Evolutionary conservation across 164 flowering plant species (phyloP).

Genomic region (Piper betle): DNA sequence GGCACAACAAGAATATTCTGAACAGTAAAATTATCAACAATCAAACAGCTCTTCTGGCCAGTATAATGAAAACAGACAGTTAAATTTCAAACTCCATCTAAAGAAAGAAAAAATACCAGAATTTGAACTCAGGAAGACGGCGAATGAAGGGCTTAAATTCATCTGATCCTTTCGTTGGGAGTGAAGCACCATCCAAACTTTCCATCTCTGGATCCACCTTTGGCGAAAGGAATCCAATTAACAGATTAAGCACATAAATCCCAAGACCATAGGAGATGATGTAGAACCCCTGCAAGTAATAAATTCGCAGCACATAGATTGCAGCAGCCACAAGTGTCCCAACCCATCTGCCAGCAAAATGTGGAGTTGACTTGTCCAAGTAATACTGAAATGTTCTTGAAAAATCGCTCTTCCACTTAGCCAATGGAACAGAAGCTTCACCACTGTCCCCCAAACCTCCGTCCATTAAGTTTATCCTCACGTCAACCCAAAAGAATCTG

Average conservation of each 20-base stretch:
- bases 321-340: constrained; percentile 47
- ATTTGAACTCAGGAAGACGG: constrained; percentile 87
- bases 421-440: constrained; percentile 28
- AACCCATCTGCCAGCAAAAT: constrained; percentile 53
- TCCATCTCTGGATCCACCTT: constrained; percentile 78
- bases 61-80: no score
- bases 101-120: constrained; percentile 36
- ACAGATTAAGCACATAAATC: constrained; percentile 59
- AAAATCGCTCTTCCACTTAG: constrained; percentile 54
- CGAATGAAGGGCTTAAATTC: constrained; percentile 86
- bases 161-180: constrained; percentile 74
- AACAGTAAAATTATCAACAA: neutral
- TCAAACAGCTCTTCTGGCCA: neutral
- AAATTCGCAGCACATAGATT: constrained; percentile 53
- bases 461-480: constrained; percentile 22
- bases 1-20: neutral
- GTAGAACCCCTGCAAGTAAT: constrained; percentile 66
- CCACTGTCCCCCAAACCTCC: constrained; percentile 25
- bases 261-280: constrained; percentile 68
- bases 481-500: no score
- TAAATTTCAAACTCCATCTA: neutral
- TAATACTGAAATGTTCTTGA: constrained; percentile 60
- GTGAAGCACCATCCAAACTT: constrained; percentile 51
- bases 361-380: constrained; percentile 67
- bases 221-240: constrained; percentile 81